These are phyloP conservation scores for Wickerhamiella lipophila DNA, from an alignment of 805 yeast species.

Conservation along the genomic window DNA sequence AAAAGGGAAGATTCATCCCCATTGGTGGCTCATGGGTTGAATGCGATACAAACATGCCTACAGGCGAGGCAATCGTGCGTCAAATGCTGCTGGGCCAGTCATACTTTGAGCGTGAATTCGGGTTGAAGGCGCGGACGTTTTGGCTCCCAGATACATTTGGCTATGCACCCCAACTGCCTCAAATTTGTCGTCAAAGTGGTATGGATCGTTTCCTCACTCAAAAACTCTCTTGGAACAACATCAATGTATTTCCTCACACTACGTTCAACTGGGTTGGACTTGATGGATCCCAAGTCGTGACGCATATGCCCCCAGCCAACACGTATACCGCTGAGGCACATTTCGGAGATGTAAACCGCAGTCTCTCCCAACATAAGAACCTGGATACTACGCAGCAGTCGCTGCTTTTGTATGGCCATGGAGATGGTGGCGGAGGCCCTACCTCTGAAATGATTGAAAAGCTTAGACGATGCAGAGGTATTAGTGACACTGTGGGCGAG, in stretches of 20 bases:
- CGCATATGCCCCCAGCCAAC: constrained; percentile 97
- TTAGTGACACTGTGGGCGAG: constrained; percentile 49
- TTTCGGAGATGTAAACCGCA: constrained; percentile 81
- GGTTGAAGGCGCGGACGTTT: constrained; percentile 56
- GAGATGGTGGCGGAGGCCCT: constrained; percentile 99
- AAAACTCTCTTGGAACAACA: constrained; percentile 92
- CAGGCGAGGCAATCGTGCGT: constrained; percentile 79
- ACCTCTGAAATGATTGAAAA: constrained; percentile 87
- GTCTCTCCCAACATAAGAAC: constrained; percentile 71
- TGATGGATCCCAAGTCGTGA: constrained; percentile 84
- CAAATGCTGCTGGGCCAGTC: constrained; percentile 87
- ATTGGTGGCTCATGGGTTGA: constrained; percentile 98
- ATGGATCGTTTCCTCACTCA: constrained; percentile 80
- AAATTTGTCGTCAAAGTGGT: constrained; percentile 76
- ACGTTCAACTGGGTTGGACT: constrained; percentile 93
- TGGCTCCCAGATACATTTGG: constrained; percentile 99
- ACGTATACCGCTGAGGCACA: constrained; percentile 90
- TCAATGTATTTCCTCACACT: constrained; percentile 75
- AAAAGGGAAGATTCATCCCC: constrained; percentile 67
- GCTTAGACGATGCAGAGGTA: constrained; percentile 79
- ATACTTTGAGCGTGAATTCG: constrained; percentile 69
- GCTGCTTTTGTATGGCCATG: constrained; percentile 74
- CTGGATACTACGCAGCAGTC: constrained; percentile 70
- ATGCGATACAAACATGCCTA: constrained; percentile 90
- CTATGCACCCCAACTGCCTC: constrained; percentile 90